phyloP scores from a whole-genome alignment of 352 stramenopile species.

The Halophytophthora batemanensis region DNA sequence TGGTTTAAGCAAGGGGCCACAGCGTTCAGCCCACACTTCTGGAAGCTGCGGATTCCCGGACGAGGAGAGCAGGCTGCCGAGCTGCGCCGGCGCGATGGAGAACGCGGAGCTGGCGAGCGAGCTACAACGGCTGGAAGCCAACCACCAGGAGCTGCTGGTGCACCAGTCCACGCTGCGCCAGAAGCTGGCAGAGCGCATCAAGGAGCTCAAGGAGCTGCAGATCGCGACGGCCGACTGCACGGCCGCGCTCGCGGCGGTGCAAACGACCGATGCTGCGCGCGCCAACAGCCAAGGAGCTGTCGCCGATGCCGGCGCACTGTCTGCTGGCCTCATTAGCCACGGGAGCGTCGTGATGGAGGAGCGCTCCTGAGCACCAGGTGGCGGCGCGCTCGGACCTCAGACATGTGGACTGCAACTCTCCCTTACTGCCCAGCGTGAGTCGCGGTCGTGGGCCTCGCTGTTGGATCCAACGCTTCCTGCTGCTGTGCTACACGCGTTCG shows the following conservation, averaged over 20 bases:
- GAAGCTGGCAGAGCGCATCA: conserved; percentile 38
- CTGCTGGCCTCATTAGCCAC: neutral
- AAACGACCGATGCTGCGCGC: neutral
- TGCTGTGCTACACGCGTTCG: no score
- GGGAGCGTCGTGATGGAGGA: conserved; percentile 2
- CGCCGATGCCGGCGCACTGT: neutral
- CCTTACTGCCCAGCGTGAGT: no score
- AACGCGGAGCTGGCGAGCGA: conserved; percentile 21
- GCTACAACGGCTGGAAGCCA: conserved; percentile 50
- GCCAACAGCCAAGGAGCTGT: neutral
- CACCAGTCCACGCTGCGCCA: conserved; percentile 51
- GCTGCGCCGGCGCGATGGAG: no score
- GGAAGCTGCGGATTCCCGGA: no score
- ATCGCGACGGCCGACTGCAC: conserved; percentile 33
- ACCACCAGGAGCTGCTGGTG: conserved; percentile 56
- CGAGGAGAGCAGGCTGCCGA: no score
- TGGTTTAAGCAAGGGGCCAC: no score
- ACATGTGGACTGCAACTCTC: conserved; percentile 1
- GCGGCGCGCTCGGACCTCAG: neutral
- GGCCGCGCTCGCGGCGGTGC: conserved; percentile 4
- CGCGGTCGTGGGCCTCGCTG: no score
- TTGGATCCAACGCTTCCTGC: neutral
- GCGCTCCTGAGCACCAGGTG: neutral
- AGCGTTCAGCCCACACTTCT: no score
- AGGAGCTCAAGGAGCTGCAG: conserved; percentile 45